phyloP scores from a whole-genome alignment of 257 asterid species.

The Lantana camara region DNA sequence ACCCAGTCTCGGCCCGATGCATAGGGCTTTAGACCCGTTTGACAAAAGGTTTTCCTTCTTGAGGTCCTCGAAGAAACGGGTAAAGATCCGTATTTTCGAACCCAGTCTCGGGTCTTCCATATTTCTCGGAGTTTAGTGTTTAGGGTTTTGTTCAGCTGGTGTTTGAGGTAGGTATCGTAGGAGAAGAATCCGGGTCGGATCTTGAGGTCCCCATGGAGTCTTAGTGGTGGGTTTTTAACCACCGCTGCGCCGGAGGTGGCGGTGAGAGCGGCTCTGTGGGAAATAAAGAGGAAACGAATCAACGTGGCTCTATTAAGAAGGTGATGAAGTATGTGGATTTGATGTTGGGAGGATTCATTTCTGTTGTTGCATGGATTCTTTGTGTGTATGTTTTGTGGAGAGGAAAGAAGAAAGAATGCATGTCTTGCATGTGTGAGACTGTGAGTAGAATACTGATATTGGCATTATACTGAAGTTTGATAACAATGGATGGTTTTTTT shows the following conservation, averaged over 20 bases:
- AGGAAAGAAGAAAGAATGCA: constrained; percentile 11
- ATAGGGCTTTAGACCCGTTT: constrained; percentile 50
- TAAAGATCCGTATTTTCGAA: constrained; percentile 58
- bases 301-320: constrained; percentile 35
- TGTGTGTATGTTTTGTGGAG: not conserved
- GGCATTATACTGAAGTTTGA: not conserved
- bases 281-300: constrained; percentile 30
- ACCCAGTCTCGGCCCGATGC: constrained; percentile 71
- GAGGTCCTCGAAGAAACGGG: constrained; percentile 47
- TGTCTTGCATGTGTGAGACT: constrained; percentile 13
- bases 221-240: not conserved
- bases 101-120: constrained; percentile 80
- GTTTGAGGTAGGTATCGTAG: constrained; percentile 58
- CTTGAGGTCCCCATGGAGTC: constrained; percentile 45
- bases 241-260: not conserved
- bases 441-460: not conserved
- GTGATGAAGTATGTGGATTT: constrained; percentile 37
- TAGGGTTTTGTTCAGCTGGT: constrained; percentile 73
- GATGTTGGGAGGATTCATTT: constrained; percentile 31
- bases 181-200: constrained; percentile 65
- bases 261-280: constrained; percentile 21
- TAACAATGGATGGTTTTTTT: too few species aligned
- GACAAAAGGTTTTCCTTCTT: constrained; percentile 33
- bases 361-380: constrained; percentile 22
- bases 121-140: constrained; percentile 56